Evolutionary conservation across 495 filamentous ascomycete species (phyloP), one percentile per base, ranked within the genome.

Genomic region (Sordaria brevicollis): DNA sequence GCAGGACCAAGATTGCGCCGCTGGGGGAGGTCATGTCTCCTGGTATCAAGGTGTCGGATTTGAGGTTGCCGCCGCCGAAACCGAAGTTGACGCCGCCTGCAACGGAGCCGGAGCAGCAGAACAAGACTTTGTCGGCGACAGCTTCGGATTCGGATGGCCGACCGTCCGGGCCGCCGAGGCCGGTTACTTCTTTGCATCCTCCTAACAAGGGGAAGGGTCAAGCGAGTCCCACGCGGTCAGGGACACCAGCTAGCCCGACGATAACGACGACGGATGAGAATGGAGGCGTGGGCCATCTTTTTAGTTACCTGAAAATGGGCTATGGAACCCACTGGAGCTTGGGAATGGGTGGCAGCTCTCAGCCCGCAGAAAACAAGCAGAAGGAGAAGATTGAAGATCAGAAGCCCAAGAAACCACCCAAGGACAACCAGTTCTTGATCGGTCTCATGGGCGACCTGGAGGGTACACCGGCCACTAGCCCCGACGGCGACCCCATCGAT

Each of bases 381-480:
- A 66, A 73, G n/a, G n/a, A 71, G 70, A 67, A 67, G 31, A 43
- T 49, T 17, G 33, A 65, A 8, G 43, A 31, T 17, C 9, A 29
- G 33, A 67, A 9, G 4, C 69, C 35, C 62, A 70, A 25, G 65
- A 69, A 11, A 71, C 75, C 66, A 62, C 74, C 35, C 17, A 57
- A 36, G 19, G 62, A 71, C 19, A 92, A 91, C 6, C 86, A 86
- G 68, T 96, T 89, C 74, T 79, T 94, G 11, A 86, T 96, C 69
- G 92, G 92, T 3, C 81, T 93, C 4, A 84, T 84, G 68, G 89
- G 91, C 15, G 83, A 89, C 49, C 76, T 91, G 62, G 85, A 87
- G 71, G 78, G 9, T 73, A 70, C 35, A 68, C 67, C n/a, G 72
- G 77, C 13, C 29, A 69, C 39, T 71, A 80, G 54, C 6, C 43